Base-by-base conservation (phyloP, 768 basidiomycete genomes). In the Lentinula boryana region DNA sequence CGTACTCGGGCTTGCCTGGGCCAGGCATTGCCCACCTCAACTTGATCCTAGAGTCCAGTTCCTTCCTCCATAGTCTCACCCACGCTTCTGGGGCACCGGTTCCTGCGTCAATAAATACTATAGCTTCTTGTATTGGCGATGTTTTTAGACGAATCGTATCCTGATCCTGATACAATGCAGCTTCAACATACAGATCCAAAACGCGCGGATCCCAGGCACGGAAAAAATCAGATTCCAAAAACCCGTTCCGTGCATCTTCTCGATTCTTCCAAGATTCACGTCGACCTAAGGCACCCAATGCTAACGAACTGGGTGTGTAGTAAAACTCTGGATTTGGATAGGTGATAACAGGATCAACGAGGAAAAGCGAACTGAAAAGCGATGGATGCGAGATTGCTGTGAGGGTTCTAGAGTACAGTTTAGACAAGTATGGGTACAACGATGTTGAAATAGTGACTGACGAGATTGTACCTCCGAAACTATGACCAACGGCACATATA, bases 391-490 rank as follows among this genome's bases (percentile, higher is more conserved):
- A 77, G 27, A 86, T 65, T 2, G 90, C 88, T 1, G 85, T 90
- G 41, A 85, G 80, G n/a, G 82, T 69, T 15, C 88, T 91, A 64
- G 10, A 23, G 21, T 51, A 23, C 10, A 27, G 58, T 36, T 56
- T 16, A 31, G 32, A 21, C 36, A 54, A 43, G 21, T 18, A 36
- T n/a, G 10, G 31, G 18, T 21, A 23, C 23, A 1, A 10, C 4
- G n/a, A 58, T 35, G 12, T 8, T 56, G 23, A 58, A 56, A 63
- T 27, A 55, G 60, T 6, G 58, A 78, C 90, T 67, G 68, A 92
- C 86, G 84, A 79, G 2, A 85, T 84, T 67, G 86, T 87, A 1
- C 90, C 94, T 18, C 95, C 91, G 56, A 91, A 86, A 0, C 93
- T 95, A 68, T 97, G 95, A 0, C 93, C 94, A 3, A 93, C 74